Conservation (phyloP, 495 filamentous ascomycete species). For the Penicillium silybi region DNA sequence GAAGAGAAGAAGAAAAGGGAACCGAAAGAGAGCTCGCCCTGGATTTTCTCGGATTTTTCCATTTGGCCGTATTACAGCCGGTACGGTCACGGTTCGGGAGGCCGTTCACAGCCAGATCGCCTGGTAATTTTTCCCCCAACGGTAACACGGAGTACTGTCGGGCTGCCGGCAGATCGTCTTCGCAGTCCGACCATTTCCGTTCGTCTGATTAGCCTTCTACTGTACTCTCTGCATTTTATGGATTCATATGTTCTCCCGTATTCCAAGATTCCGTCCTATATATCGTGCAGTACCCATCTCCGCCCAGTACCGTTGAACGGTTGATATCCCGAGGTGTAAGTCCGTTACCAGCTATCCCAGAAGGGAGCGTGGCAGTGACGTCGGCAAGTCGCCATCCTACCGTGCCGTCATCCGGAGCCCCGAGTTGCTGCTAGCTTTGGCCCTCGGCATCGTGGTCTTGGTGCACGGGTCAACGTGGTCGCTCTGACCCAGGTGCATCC, state of each 20-base stretch:
- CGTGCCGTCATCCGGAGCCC: conserved; percentile 20
- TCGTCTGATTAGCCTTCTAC: background rate
- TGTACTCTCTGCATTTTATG: no score
- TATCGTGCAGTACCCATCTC: no score
- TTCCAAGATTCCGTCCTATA: no score
- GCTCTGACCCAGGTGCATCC: background rate
- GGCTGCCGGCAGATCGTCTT: conserved; percentile 24
- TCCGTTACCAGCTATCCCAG: conserved; percentile 1
- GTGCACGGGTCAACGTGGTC: background rate
- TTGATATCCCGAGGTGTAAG: background rate
- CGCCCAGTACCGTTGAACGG: no score
- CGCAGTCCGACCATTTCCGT: conserved; percentile 8
- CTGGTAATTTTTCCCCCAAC: conserved; percentile 21
- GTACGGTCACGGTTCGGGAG: conserved; percentile 28
- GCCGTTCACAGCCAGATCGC: conserved; percentile 11
- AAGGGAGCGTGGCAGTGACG: conserved; percentile 28
- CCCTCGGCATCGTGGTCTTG: conserved; percentile 16
- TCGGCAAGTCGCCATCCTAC: conserved; percentile 32
- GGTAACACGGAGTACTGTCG: conserved; percentile 17
- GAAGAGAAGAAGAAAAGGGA: conserved; percentile 7
- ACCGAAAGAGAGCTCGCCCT: conserved; percentile 10
- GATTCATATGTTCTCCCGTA: no score
- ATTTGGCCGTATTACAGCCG: conserved; percentile 30
- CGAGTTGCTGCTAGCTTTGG: conserved; percentile 1
- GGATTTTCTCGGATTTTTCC: conserved; percentile 10